Evolutionary conservation across 306 rosid genomes (phyloP).

Genomic region (Gleditsia sinensis): DNA sequence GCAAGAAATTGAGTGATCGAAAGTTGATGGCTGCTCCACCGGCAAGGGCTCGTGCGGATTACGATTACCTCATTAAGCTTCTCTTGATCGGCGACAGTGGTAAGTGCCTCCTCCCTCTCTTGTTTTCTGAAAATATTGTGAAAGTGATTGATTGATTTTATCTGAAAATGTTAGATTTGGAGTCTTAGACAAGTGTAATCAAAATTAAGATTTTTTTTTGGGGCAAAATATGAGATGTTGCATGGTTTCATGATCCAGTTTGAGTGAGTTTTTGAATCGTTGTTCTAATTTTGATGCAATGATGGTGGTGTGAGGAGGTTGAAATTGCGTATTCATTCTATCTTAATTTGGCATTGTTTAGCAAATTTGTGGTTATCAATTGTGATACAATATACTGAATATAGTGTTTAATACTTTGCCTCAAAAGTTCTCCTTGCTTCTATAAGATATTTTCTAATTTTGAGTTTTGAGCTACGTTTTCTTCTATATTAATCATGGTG

Average conservation of each 20-base stretch:
- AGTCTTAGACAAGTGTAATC: neutral
- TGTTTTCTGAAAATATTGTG: neutral
- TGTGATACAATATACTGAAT: no score
- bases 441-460: no score
- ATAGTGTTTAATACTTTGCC: no score
- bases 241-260: slow-evolving; percentile 35
- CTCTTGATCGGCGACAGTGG: slow-evolving; percentile 97
- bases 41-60: slow-evolving; percentile 98
- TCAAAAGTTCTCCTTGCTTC: no score
- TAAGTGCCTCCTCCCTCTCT: slow-evolving; percentile 26
- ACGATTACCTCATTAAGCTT: slow-evolving; percentile 94
- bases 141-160: neutral
- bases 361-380: neutral
- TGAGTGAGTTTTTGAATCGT: slow-evolving; percentile 4
- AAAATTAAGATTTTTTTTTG: neutral
- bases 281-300: neutral
- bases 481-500: neutral
- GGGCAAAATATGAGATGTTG: neutral
- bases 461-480: slow-evolving; percentile 1
- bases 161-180: slow-evolving; percentile 22
- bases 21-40: slow-evolving; percentile 94
- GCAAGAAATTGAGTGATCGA: slow-evolving; percentile 21
- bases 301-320: neutral
- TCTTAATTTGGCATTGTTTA: slow-evolving; percentile 17
- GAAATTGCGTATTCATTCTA: slow-evolving; percentile 8